A percentile compares a stretch with the other conserved stretches of the same genome.
These are phyloP conservation scores for Fraxinus excelsior DNA, from an alignment of 257 asterid species.

Conservation along the genomic window DNA sequence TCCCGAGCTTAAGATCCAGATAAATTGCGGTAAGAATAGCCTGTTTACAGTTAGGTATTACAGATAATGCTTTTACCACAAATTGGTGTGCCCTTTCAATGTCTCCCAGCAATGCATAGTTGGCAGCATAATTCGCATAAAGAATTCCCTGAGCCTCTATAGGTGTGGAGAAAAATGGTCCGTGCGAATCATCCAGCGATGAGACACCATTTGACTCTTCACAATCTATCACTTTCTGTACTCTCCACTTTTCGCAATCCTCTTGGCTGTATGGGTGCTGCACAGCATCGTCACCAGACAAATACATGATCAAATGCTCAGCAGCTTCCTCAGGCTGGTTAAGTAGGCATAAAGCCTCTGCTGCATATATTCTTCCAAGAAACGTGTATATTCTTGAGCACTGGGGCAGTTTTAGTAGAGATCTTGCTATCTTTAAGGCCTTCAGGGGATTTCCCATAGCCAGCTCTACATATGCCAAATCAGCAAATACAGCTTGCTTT, in stretches of 20 bases:
- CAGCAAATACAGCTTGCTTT: slow-evolving; percentile 69
- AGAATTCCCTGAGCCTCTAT: slow-evolving; percentile 78
- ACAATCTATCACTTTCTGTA: slow-evolving; percentile 47
- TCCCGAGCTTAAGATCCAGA: slow-evolving; percentile 69
- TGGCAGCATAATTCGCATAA: slow-evolving; percentile 64
- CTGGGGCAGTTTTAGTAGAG: slow-evolving; percentile 56
- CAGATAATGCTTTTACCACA: slow-evolving; percentile 53
- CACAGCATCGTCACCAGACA: slow-evolving; percentile 49
- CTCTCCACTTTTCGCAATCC: slow-evolving; percentile 68
- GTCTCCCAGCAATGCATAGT: slow-evolving; percentile 61
- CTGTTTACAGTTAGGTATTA: slow-evolving; percentile 51
- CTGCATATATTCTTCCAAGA: slow-evolving; percentile 69
- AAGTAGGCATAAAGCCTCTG: slow-evolving; percentile 86
- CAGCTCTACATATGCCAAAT: slow-evolving; percentile 78
- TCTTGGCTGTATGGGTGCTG: slow-evolving; percentile 67
- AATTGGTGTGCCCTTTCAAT: slow-evolving; percentile 56
- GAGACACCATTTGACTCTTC: slow-evolving; percentile 52
- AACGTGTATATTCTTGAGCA: slow-evolving; percentile 59
- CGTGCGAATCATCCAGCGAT: slow-evolving; percentile 43
- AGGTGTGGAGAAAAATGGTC: slow-evolving; percentile 55
- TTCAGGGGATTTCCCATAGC: slow-evolving; percentile 66
- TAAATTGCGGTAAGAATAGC: slow-evolving; percentile 72
- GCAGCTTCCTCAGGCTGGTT: slow-evolving; percentile 82
- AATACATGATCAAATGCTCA: slow-evolving; percentile 46
- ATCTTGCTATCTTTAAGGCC: slow-evolving; percentile 60